A percentile compares a stretch with the other conserved stretches of the same genome.
These are phyloP conservation scores for Malania oleifera DNA, from an alignment of 164 flowering plant species.

Conservation along the genomic window DNA sequence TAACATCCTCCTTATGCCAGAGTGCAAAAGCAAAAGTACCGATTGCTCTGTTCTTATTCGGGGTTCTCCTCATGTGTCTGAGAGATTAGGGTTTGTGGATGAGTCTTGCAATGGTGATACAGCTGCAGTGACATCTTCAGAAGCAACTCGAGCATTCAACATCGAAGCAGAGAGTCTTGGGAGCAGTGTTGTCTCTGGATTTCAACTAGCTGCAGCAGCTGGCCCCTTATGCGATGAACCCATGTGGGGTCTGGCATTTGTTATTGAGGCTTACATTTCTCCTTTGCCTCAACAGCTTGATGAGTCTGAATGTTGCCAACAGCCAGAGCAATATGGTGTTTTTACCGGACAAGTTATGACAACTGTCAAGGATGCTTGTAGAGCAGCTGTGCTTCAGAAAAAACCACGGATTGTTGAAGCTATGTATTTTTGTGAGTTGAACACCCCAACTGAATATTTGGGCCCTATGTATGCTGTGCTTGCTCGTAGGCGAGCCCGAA, in stretches of 20 bases:
- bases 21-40: conserved; percentile 15
- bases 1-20: conserved; percentile 70
- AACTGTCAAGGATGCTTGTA: conserved; percentile 80
- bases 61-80: conserved; percentile 65
- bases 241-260: conserved; percentile 87
- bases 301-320: conserved; percentile 35
- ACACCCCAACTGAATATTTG: conserved; percentile 71
- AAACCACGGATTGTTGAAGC: conserved; percentile 86
- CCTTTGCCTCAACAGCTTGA: conserved; percentile 27
- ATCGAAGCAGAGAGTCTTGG: conserved; percentile 60
- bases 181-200: conserved; percentile 77
- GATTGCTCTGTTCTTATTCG: conserved; percentile 37
- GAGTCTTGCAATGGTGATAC: conserved; percentile 6
- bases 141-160: conserved; percentile 16
- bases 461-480: conserved; percentile 85
- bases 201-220: conserved; percentile 80
- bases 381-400: conserved; percentile 67
- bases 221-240: conserved; percentile 96
- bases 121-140: conserved; percentile 18
- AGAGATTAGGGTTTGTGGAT: conserved; percentile 52
- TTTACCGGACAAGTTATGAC: conserved; percentile 85
- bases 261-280: conserved; percentile 55
- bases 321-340: conserved; percentile 52
- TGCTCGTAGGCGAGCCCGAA: conserved; percentile 61
- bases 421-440: conserved; percentile 82